These are phyloP conservation scores for Cutaneotrichosporon curvatum DNA, from an alignment of 1,284 basidiomycete genomes.

Conservation along the genomic window DNA sequence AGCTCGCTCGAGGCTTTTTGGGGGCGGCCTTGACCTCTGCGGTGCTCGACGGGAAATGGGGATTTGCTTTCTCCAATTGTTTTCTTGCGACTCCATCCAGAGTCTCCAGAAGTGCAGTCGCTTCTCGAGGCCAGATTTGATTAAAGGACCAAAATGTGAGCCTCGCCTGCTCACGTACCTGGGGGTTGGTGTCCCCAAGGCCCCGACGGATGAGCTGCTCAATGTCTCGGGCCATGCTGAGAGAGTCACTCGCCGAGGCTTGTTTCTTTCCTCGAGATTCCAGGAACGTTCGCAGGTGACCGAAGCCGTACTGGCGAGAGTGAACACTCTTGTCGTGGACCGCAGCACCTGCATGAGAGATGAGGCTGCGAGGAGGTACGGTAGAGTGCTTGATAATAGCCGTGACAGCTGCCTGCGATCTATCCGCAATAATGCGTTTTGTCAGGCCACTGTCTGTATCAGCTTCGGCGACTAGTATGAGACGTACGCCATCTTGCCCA, in stretches of 20 bases:
- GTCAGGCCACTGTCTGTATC: conserved; percentile 54
- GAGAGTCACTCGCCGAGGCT: conserved; percentile 57
- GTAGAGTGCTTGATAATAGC: conserved; percentile 65
- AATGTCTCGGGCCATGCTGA: conserved; percentile 60
- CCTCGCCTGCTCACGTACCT: conserved; percentile 68
- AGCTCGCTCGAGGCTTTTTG: conserved; percentile 12
- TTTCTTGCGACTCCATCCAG: conserved; percentile 68
- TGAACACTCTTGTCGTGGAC: conserved; percentile 81
- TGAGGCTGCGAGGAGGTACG: conserved; percentile 60
- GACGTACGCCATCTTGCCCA: conserved; percentile 65
- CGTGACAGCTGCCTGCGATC: conserved; percentile 68
- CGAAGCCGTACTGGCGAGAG: conserved; percentile 58
- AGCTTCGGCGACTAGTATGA: neutral
- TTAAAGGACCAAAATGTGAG: conserved; percentile 75
- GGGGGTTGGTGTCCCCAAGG: conserved; percentile 69
- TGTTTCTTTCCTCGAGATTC: conserved; percentile 61
- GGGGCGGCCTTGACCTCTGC: neutral
- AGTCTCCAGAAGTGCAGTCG: conserved; percentile 55
- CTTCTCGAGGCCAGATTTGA: conserved; percentile 65
- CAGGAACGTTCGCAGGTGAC: conserved; percentile 68
- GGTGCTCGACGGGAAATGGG: conserved; percentile 27
- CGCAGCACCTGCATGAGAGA: conserved; percentile 64
- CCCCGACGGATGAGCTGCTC: conserved; percentile 66
- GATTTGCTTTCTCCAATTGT: conserved; percentile 77
- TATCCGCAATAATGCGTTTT: conserved; percentile 87